Evolutionary conservation across 176 grass and related monocot genomes (phyloP), one percentile per base, ranked within the genome.

Genomic region (Carex pumila): DNA sequence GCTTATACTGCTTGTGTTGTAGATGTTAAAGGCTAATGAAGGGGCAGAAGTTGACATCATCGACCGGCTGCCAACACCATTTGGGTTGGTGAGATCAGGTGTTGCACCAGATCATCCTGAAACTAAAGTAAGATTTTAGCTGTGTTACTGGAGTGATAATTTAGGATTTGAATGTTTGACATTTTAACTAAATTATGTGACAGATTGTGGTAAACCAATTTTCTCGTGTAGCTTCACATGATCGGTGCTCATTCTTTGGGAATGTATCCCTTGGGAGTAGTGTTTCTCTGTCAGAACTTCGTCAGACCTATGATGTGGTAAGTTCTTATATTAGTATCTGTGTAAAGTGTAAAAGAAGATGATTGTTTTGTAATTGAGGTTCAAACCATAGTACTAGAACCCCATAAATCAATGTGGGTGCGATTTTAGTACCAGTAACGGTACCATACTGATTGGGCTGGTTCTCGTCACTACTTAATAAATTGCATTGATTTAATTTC

Each of bases 131-230:
- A 71, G 59, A 29, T 25, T 83, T 39, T 63, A 8, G 12, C 81
- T 56, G 21, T 19, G 32, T 82, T 47, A 62, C 18, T 79, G 12
- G 18, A 66, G 80, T 66, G 21, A 82, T 82, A 18, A 19, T 52
- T 13, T 39, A 32, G 50, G 6, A 43, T 53, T 65, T 41, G 6
- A 17, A 47, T 88, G 65, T 18, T 81, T 81, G 14, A 62, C 3
- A 71, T 85, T 64, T 76, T 65, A 65, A 79, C 69, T 79, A 83
- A 80, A 91, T 34, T 58, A 93, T 89, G 52, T 73, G 82, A 90
- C 95, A 95, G 95, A 93, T 98, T 87, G 92, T 98, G 82, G 89
- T 98, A 86, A 95, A 98, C 66, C 92, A 98, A 84, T 98, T 95
- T 88, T 91, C 95, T 98, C 91, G 89, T 83, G 89, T 93, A 87